Evolutionary conservation across 2,329 filamentous ascomycete genomes (phyloP).

Genomic region (Phyllosticta citriasiana): DNA sequence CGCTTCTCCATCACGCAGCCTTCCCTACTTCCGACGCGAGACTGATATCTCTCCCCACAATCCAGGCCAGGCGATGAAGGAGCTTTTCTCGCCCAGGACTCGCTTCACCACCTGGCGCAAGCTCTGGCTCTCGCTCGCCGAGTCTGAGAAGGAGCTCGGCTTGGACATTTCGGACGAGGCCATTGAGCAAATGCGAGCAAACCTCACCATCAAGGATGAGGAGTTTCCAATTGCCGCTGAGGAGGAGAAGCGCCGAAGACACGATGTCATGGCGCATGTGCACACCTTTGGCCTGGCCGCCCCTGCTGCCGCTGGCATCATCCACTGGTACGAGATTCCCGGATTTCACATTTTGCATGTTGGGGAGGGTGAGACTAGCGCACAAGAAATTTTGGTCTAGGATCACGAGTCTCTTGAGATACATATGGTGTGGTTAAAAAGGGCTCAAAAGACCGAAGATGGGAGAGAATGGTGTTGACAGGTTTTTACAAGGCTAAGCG

Average conservation of each 20-base stretch:
- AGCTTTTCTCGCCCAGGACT: conserved; percentile 68
- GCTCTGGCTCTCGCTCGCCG: conserved; percentile 77
- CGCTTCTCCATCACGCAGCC: background rate
- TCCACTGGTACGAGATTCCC: conserved; percentile 47
- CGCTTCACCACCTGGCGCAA: conserved; percentile 71
- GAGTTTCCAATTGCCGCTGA: conserved; percentile 39
- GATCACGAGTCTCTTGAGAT: too few species aligned
- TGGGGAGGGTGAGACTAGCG: background rate
- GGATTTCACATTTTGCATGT: background rate
- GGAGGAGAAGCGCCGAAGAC: conserved; percentile 41
- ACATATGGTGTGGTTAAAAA: too few species aligned
- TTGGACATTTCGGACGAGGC: conserved; percentile 62
- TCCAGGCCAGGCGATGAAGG: conserved; percentile 32
- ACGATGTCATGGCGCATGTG: conserved; percentile 60
- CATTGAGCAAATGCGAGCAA: conserved; percentile 36
- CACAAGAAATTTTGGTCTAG: background rate
- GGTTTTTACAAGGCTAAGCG: background rate
- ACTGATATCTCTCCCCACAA: background rate
- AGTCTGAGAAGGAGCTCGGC: conserved; percentile 72
- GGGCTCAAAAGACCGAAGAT: too few species aligned
- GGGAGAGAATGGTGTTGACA: background rate
- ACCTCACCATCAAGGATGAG: conserved; percentile 36
- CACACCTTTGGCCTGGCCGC: conserved; percentile 65
- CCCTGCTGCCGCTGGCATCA: conserved; percentile 70
- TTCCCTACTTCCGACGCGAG: background rate